These are phyloP conservation scores for Boletus albobrunnescens DNA, from an alignment of 1,284 basidiomycete genomes.

Conservation along the genomic window DNA sequence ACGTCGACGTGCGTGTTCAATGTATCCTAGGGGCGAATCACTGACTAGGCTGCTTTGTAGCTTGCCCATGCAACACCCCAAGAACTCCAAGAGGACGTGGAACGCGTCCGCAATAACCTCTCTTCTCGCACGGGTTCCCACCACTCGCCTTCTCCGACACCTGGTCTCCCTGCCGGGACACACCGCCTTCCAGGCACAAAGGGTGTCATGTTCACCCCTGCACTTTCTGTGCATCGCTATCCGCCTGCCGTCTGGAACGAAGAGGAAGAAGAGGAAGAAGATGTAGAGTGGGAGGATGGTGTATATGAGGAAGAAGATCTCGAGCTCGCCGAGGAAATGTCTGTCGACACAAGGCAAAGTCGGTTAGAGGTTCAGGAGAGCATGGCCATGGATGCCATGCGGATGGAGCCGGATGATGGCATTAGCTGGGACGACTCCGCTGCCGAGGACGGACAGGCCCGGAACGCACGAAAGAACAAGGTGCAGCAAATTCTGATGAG, in stretches of 20 bases:
- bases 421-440: conserved; percentile 73
- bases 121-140: conserved; percentile 44
- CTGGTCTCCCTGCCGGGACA: conserved; percentile 26
- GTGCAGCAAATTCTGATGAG: conserved; percentile 19
- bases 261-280: conserved; percentile 74
- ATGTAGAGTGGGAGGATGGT: conserved; percentile 72
- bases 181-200: conserved; percentile 29
- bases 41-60: conserved; percentile 35
- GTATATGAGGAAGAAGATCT: conserved; percentile 66
- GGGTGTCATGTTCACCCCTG: conserved; percentile 57
- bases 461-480: conserved; percentile 27
- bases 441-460: conserved; percentile 46
- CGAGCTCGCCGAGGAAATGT: conserved; percentile 51
- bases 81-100: conserved; percentile 55
- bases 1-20: conserved; percentile 78
- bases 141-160: conserved; percentile 48
- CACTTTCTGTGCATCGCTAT: conserved; percentile 63
- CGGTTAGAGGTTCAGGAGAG: conserved; percentile 34
- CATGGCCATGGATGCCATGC: conserved; percentile 21
- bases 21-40: not conserved
- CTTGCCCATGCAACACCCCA: conserved; percentile 72
- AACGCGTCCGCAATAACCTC: conserved; percentile 50
- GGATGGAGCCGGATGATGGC: conserved; percentile 65
- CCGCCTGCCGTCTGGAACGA: conserved; percentile 79
- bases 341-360: conserved; percentile 32